Conservation (phyloP, 768 basidiomycete genomes). For the Auriculariales sp. region DNA sequence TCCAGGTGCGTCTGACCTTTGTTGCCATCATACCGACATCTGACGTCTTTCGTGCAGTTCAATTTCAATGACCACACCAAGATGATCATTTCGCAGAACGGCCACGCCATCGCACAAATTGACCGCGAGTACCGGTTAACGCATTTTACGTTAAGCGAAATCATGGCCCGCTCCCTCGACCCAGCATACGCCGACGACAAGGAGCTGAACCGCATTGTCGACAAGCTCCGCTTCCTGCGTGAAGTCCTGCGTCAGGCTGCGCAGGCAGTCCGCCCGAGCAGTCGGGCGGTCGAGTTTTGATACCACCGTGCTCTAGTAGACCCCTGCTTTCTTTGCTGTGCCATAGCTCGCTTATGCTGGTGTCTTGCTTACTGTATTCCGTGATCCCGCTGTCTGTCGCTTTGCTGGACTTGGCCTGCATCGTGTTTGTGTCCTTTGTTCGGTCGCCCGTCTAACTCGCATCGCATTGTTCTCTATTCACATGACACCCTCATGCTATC, state of each 20-base stretch:
- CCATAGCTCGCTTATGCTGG: too few species aligned
- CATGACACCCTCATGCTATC: too few species aligned
- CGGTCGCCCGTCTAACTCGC: too few species aligned
- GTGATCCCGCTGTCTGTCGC: too few species aligned
- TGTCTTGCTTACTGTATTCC: too few species aligned
- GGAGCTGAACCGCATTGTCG: slow-evolving; percentile 47
- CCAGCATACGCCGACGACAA: slow-evolving; percentile 30
- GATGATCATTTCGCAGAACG: slow-evolving; percentile 72
- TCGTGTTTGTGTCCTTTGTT: too few species aligned
- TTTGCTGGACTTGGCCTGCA: too few species aligned
- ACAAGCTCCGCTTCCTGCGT: slow-evolving; percentile 76
- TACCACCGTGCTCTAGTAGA: too few species aligned
- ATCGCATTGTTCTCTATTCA: too few species aligned
- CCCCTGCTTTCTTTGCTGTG: too few species aligned
- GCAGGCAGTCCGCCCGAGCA: too few species aligned
- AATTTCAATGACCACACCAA: slow-evolving; percentile 99
- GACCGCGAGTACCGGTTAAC: slow-evolving; percentile 76
- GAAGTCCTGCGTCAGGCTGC: slow-evolving; percentile 49
- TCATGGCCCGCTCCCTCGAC: slow-evolving; percentile 43
- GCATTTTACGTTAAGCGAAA: slow-evolving; percentile 52
- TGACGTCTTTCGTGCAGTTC: slow-evolving; percentile 45
- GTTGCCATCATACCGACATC: neutral
- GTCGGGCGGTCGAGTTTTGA: too few species aligned
- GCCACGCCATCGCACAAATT: slow-evolving; percentile 72
- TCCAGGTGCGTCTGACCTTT: slow-evolving; percentile 52